Base-by-base conservation (phyloP, 805 yeast species). In the Saccharomycopsis sp. region DNA sequence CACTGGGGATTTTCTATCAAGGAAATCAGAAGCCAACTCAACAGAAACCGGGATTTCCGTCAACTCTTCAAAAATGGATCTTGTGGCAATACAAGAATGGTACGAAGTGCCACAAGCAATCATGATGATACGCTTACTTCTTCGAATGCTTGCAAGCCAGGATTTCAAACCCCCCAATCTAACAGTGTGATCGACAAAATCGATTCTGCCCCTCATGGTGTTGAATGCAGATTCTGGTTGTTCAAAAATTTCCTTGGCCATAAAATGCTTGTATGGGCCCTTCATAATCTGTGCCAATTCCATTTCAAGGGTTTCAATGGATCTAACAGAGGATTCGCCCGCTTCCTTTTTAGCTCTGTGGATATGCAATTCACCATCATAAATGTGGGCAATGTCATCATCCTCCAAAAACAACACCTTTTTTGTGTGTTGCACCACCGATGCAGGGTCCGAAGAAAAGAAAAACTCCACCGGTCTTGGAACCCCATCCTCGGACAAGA, bases 41-140 rank as follows among this genome's bases (percentile, higher is more conserved):
- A 88, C 94, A 33, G 83, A 67, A 5, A 87, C 95, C 5, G 96
- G 96, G 46, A 87, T 82, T 58, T 89, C 97, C 23, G 96, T 86
- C 55, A 92, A 71, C 60, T 92, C 98, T 65, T 92, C 99, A 59
- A 92, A 88, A 50, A 87, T 80, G 12, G 96, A 83, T 64, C 99
- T 78, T 17, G 95, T 89, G 16, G 98, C 98, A 59, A 92, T 66
- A 69, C 99, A 92, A 13, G 98, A 92, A 65, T 92, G 98, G 60
- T 88, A 92, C 0, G 98, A 92, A 5, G 99, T 92, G 67, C 99
- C 99, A 67, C 99, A 92, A 2, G 98, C 99, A 65, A 92, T 84
- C 97, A 92, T 92, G 46, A 88, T 84, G 54, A 92, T 73, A 64
- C 98, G 77, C 65, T 96, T 78, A 53, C 96, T 87, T 57, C 96